Evolutionary conservation across 2,329 filamentous ascomycete genomes (phyloP), one percentile per base, ranked within the genome.

Genomic region (Epichloe scottii): DNA sequence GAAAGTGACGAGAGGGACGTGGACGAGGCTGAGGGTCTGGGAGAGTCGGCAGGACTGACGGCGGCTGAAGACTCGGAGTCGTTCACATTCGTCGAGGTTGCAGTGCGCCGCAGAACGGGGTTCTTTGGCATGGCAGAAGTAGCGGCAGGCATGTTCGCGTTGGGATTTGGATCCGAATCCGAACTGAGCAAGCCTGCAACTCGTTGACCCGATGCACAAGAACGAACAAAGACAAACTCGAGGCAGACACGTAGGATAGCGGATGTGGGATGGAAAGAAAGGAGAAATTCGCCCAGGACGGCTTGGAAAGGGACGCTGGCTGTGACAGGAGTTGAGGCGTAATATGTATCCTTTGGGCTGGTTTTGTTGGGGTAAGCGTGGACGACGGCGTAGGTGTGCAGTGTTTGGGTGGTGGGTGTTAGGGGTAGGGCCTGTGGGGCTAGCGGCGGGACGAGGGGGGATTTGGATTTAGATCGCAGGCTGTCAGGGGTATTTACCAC

Each of bases 1-100:
- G 81, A 84, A 66, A 97, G 76, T 26, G 93, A 97, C 11, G 91
- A 96, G 55, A 97, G 79, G 3, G 93, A 97, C 3, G 91, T 95
- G 39, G 87, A 87, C 7, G 93, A 97, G 45, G 90, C 73, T 19
- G 81, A 84, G 30, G 63, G 72, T 46, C 76, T 72, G 40, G 81
- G 80, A 12, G 79, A 82, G 62, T 82, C 79, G 51, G 65, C 66
- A 26, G 81, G 81, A 3, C 79, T 81, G 47, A 72, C 77, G 42
- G 71, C 71, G 52, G 77, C 74, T 12, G 80, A 81, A 4, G 76
- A 77, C 51, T 78, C 77, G 2, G 74, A 76, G 49, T 69, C 64
- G 57, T 73, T 75, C 48, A 68, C 68, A 8, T 72, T 71, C 57
- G 72, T 71, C 30, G 71, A 68, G 17, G 71, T 73, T 56, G 68